Percentiles rank a stretch among this genome's conserved stretches.
Conservation (phyloP, 2,329 filamentous ascomycete genomes). For the Claviceps purpurea region DNA sequence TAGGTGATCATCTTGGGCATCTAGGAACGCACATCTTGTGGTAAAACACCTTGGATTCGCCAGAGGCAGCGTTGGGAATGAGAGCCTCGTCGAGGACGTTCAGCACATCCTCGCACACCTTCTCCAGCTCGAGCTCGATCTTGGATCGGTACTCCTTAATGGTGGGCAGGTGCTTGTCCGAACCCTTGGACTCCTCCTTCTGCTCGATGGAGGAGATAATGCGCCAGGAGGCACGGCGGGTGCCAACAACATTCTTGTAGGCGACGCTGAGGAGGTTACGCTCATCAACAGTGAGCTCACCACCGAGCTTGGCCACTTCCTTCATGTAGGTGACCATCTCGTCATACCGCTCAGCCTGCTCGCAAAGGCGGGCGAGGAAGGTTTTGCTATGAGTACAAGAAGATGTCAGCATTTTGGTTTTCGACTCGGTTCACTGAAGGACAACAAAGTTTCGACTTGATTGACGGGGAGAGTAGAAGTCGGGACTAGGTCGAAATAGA, state of each 20-base stretch:
- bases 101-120: constrained; percentile 95
- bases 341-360: constrained; percentile 99
- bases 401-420: constrained; percentile 9
- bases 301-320: constrained; percentile 85
- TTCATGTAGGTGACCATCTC: constrained; percentile 99
- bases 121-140: constrained; percentile 94
- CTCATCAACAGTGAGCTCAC: constrained; percentile 86
- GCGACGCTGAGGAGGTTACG: constrained; percentile 96
- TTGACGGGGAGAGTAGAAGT: constrained; percentile 6
- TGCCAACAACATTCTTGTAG: constrained; percentile 99
- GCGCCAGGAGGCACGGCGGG: constrained; percentile 95
- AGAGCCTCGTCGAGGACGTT: constrained; percentile 86
- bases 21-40: constrained; percentile 82
- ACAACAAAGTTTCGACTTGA: no score
- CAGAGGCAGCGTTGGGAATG: constrained; percentile 89
- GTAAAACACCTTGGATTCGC: constrained; percentile 99
- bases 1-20: background rate
- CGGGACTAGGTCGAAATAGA: constrained; percentile 10
- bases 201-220: constrained; percentile 99
- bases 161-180: constrained; percentile 82
- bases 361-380: constrained; percentile 98
- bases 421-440: no score
- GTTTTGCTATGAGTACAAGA: constrained; percentile 62
- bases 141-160: constrained; percentile 97
- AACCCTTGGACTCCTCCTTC: constrained; percentile 99